phyloP scores from a whole-genome alignment of 768 basidiomycete species.

The Calocera cornea region DNA sequence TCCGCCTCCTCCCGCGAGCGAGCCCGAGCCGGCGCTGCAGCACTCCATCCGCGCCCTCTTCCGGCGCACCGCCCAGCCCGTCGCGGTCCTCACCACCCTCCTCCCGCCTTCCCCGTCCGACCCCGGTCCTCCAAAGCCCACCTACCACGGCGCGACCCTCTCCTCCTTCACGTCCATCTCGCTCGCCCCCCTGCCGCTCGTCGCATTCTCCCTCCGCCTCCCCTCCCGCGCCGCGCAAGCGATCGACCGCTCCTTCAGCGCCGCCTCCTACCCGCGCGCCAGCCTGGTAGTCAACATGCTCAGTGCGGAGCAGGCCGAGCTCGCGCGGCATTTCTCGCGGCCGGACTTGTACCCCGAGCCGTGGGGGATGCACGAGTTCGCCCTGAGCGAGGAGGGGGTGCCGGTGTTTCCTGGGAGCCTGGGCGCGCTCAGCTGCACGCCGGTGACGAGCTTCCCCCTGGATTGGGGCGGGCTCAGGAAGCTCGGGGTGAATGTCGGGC shows the following conservation, averaged over 20 bases:
- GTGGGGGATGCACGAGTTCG: slow-evolving; percentile 18
- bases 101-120: not conserved
- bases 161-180: slow-evolving; percentile 89
- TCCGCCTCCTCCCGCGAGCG: not conserved
- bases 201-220: slow-evolving; percentile 78
- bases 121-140: slow-evolving; percentile 9
- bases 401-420: slow-evolving; percentile 47
- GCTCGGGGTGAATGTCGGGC: not conserved
- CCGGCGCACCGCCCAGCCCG: slow-evolving; percentile 51
- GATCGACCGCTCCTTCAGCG: slow-evolving; percentile 24
- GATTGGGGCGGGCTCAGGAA: slow-evolving; percentile 27
- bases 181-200: slow-evolving; percentile 73
- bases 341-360: slow-evolving; percentile 54
- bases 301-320: slow-evolving; percentile 45
- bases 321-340: slow-evolving; percentile 59
- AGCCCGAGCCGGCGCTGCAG: not conserved
- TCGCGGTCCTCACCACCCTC: slow-evolving; percentile 64
- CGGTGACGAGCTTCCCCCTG: slow-evolving; percentile 53
- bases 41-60: slow-evolving; percentile 24
- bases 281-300: slow-evolving; percentile 75
- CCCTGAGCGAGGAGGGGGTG: slow-evolving; percentile 37
- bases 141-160: slow-evolving; percentile 79
- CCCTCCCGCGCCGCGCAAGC: slow-evolving; percentile 76
- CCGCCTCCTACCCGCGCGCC: slow-evolving; percentile 19
- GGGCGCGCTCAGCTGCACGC: slow-evolving; percentile 58